Base-by-base conservation (phyloP, 371 early-diverging fungal species). In the Capillidium heterosporum region DNA sequence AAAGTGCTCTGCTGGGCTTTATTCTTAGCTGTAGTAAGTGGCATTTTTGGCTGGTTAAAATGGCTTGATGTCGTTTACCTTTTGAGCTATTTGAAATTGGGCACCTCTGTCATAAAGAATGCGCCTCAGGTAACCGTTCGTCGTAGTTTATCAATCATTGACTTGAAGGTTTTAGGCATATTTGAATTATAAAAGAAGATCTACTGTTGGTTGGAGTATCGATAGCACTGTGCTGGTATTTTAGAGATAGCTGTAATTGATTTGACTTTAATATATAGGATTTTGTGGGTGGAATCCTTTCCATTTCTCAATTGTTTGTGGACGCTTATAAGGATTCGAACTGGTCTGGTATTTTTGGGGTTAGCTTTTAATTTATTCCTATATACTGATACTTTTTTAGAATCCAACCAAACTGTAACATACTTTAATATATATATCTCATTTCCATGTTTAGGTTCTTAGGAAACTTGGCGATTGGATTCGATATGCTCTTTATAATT, bases 271-370 rank as follows among this genome's bases (percentile, higher is more conserved):
- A 19, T 31, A 15, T 59, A 29, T 26, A 73, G 73, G 96, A 95
- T 64, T 80, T 89, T 40, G 82, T 85, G 0, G 96, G 96, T 41
- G 96, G 96, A 0, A 46, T 71, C 0, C 62, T 94, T 27, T 89
- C 89, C 10, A 72, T 86, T 29, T 59, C 71, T 1, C 96, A 95
- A 64, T 66, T 87, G 32, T 43, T 90, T 1, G 53, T 91, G 35
- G 96, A 93, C 65, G 81, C 89, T 0, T 70, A 56, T 24, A 50
- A 80, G 0, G 67, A 72, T 26, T 72, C 74, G 24, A 80, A 85
- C 48, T 84, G 81, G 84, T 75, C 74, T 41, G 81, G 79, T 27
- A 71, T 86, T 10, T 64, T 71, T 17, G 87, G 85, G 53, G 78
- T 69, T 70, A 67, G 66, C 58, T 17, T 31, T 15, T 32, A 2